phyloP scores from a whole-genome alignment of 768 basidiomycete genomes.

The Lactifluus hygrophoroides region DNA sequence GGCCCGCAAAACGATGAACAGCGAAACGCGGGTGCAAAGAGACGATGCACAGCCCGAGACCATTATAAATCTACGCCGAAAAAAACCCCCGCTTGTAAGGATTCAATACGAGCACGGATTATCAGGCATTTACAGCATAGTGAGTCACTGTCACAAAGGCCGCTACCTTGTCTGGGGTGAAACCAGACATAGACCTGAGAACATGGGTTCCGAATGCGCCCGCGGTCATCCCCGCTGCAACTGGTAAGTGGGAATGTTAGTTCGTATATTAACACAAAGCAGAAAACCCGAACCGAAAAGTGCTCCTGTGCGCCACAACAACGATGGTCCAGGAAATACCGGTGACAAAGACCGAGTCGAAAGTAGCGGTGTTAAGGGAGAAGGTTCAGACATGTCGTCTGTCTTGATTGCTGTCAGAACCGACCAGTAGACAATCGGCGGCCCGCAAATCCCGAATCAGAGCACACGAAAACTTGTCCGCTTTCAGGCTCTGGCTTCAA shows the following conservation, averaged over 20 bases:
- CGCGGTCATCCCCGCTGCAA: constrained; percentile 42
- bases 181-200: constrained; percentile 38
- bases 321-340: constrained; percentile 11
- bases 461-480: not conserved
- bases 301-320: constrained; percentile 19
- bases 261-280: not conserved
- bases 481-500: not conserved
- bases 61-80: constrained; percentile 50
- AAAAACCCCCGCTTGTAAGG: not conserved
- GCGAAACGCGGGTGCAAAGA: constrained; percentile 58
- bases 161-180: constrained; percentile 43
- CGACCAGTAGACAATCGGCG: too few relatives aligned
- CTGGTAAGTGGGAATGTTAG: constrained; percentile 21
- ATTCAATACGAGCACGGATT: not conserved
- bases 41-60: constrained; percentile 52
- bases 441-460: not conserved
- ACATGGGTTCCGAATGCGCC: constrained; percentile 68
- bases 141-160: constrained; percentile 57
- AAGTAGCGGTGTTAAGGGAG: constrained; percentile 24
- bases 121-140: constrained; percentile 42
- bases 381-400: constrained; percentile 21
- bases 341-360: constrained; percentile 1
- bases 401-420: too few relatives aligned
- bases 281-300: constrained; percentile 3
- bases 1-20: constrained; percentile 54